Base-by-base conservation (phyloP, 1,139 yeast species). In the Dujonia santamariae region DNA sequence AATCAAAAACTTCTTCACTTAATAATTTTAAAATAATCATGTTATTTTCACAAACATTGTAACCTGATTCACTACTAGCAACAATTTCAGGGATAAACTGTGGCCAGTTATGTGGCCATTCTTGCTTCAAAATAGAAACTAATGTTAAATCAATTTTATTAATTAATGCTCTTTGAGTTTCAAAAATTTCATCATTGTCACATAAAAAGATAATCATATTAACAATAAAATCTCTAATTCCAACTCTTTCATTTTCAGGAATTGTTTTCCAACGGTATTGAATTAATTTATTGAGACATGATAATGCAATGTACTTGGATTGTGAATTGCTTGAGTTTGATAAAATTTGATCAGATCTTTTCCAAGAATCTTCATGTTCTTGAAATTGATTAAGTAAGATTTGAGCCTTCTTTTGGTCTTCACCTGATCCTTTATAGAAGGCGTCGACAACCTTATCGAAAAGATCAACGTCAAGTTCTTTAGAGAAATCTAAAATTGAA, bases 101-200 rank as follows among this genome's bases (percentile, higher is more conserved):
- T 16, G 97, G 97, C 99, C 99, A 92, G 55, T 88, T 85, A 48
- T 82, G 88, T 26, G 99, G 99, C 99, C 99, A 92, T 56, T 92
- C 99, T 61, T 94, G 97, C 56, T 92, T 92, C 53, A 92, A 76
- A 35, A 92, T 82, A 53, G 92, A 95, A 26, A 92, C 98, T 53
- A 92, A 70, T 6, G 97, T 92, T 55, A 92, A 72, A 62, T 92
- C 96, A 49, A 92, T 90, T 59, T 94, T 94, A 63, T 85, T 87
- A 51, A 92, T 86, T 53, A 92, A 72, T 15, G 97, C 82, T 53
- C 81, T 80, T 55, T 90, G 90, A 31, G 74, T 63, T 38, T 73
- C 76, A 56, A 90, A 88, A 17, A 80, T 70, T n/a, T 71, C 66
- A 41, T 88, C 95, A 55, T 84, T 85, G 44, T 87, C 94, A 61